Base-by-base conservation (phyloP, 768 basidiomycete species). In the Panaeolus papilionaceus region DNA sequence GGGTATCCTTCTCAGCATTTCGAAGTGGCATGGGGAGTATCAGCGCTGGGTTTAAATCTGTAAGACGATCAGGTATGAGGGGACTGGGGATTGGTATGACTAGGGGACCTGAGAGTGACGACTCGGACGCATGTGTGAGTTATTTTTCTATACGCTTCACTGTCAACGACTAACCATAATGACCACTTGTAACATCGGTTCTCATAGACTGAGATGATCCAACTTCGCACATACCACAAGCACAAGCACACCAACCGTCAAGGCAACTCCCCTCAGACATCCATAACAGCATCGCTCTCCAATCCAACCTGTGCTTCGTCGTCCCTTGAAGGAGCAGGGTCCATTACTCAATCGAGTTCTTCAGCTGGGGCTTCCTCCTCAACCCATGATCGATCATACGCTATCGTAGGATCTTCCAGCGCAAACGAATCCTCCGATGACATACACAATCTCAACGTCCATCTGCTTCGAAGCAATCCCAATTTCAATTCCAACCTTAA, bases 171-270 rank as follows among this genome's bases (percentile, higher is more conserved):
- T 12, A 9, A 20, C 7, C 6, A 12, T 3, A 37, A 14, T 37
- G 33, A 51, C 12, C 12, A 10, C 12, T 23, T 20, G 4, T 7
- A 3, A 6, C 20, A 7, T 51, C 10, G 9, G 11, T 26, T 26
- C 18, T 18, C 7, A 51, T 51, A 58, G 54, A 33, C 28, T 18
- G 54, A 58, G 33, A 58, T 58, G 54, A 58, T 58, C n/a, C 54
- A 58, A 18, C 54, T 58, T 12, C 54, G 54, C 12, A 33, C 54
- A 3, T 10, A 37, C n/a, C 54, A 37, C 33, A 33, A 33, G 14
- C 28, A 18, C 23, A 23, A 51, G 23, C 20, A 45, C n/a, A 16
- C 49, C 9, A 11, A 37, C 54, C 10, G 33, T 14, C 14, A 44
- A 9, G 18, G 14, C 11, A 6, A 33, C n/a, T 58, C 54, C 16